phyloP scores from a whole-genome alignment of 129 eudicot species.

The Centaurea solstitialis region DNA sequence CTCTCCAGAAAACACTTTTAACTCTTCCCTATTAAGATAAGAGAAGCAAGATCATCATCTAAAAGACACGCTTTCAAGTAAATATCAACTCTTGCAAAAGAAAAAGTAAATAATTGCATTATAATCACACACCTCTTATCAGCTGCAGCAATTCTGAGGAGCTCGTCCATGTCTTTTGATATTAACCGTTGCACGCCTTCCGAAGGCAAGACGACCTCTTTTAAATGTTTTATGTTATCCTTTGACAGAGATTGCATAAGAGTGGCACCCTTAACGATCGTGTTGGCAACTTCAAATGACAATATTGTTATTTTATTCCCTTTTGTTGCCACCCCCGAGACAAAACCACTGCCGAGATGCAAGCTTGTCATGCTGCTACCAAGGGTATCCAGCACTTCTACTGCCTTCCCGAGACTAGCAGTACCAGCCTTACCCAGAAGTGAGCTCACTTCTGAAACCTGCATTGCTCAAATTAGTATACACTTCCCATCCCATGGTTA shows the following conservation, averaged over 20 bases:
- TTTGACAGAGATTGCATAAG: conserved; percentile 93
- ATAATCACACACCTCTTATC: conserved; percentile 71
- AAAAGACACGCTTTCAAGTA: neutral
- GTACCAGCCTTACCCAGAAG: conserved; percentile 91
- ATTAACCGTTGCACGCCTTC: conserved; percentile 87
- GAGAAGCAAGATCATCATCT: neutral
- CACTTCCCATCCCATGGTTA: neutral
- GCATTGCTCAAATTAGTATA: conserved; percentile 15
- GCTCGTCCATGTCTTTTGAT: conserved; percentile 86
- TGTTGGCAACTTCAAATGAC: conserved; percentile 95
- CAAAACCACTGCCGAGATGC: conserved; percentile 73
- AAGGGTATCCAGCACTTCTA: conserved; percentile 95
- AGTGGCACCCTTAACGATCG: conserved; percentile 90
- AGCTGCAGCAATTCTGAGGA: conserved; percentile 84
- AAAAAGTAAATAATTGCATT: neutral
- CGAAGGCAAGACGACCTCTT: conserved; percentile 81
- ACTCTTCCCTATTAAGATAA: conserved; percentile 67
- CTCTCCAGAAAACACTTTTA: conserved; percentile 88
- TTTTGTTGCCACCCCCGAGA: conserved; percentile 78
- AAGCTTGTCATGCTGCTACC: conserved; percentile 99
- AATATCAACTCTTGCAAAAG: neutral
- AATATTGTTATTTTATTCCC: conserved; percentile 84
- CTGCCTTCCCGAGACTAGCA: conserved; percentile 92
- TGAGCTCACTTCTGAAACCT: conserved; percentile 97
- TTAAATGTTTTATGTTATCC: conserved; percentile 77